Evolutionary conservation across 2,329 filamentous ascomycete genomes (phyloP).

Genomic region (Fusarium caatingaense): DNA sequence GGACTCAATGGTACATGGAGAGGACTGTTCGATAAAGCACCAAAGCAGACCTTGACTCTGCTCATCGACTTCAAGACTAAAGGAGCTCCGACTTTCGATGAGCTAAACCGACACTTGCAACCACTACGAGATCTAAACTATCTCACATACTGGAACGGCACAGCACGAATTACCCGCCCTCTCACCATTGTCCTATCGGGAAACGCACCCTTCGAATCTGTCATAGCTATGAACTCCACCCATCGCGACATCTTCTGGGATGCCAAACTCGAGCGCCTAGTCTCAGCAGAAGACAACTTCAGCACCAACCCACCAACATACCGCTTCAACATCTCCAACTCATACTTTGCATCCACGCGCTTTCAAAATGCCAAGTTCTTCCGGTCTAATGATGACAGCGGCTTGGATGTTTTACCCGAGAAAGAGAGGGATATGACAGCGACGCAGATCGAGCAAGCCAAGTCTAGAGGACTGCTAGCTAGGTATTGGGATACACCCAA

Average conservation of each 20-base stretch:
- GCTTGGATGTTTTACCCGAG: neutral
- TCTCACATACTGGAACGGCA: conserved; percentile 26
- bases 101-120: neutral
- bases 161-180: neutral
- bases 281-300: conserved; percentile 5
- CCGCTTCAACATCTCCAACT: conserved; percentile 17
- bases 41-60: conserved; percentile 4
- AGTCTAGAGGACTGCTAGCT: conserved; percentile 12
- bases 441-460: conserved; percentile 17
- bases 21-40: neutral
- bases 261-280: conserved; percentile 13
- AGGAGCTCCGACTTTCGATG: neutral
- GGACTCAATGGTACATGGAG: neutral
- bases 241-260: conserved; percentile 29
- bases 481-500: conserved; percentile 18
- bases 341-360: conserved; percentile 16
- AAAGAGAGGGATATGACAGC: conserved; percentile 6
- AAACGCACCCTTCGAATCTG: conserved; percentile 7
- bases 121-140: conserved; percentile 9
- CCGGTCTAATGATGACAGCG: neutral
- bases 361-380: conserved; percentile 20
- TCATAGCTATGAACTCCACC: neutral
- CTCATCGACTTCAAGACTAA: conserved; percentile 19
- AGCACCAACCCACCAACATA: neutral
- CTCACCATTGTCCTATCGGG: conserved; percentile 16